phyloP scores from a whole-genome alignment of 495 filamentous ascomycete genomes.

The Apiosordaria backusii region DNA sequence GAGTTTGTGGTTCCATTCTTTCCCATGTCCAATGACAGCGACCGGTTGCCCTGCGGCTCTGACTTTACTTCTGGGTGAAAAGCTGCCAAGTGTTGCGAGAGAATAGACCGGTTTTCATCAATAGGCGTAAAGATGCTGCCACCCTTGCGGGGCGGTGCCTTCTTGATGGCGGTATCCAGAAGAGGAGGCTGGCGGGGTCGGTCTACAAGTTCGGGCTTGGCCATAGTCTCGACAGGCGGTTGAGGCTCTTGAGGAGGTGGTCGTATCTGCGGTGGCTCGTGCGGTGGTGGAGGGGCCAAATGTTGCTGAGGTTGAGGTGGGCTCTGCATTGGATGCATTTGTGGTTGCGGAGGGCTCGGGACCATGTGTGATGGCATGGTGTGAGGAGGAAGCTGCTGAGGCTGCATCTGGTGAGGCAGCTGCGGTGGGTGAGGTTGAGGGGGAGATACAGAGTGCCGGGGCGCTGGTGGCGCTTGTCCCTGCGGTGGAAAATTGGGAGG shows the following conservation, averaged over 20 bases:
- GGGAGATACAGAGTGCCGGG: constrained; percentile 43
- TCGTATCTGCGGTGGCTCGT: constrained; percentile 42
- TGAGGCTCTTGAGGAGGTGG: constrained; percentile 32
- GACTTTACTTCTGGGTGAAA: constrained; percentile 46
- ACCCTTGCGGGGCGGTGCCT: constrained; percentile 68
- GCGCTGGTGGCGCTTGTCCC: constrained; percentile 18
- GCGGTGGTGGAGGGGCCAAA: constrained; percentile 31
- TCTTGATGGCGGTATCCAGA: constrained; percentile 57
- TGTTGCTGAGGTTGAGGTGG: constrained; percentile 42
- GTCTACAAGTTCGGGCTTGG: constrained; percentile 42
- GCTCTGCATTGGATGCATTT: constrained; percentile 37
- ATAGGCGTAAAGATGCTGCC: constrained; percentile 97
- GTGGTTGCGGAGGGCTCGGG: constrained; percentile 36
- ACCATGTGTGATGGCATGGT: constrained; percentile 32
- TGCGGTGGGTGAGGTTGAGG: constrained; percentile 35
- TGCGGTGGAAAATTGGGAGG: constrained; percentile 56
- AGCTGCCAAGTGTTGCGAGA: constrained; percentile 77
- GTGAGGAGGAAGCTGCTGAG: constrained; percentile 36
- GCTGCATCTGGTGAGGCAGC: constrained; percentile 33
- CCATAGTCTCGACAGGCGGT: constrained; percentile 42
- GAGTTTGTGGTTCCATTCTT: constrained; percentile 43
- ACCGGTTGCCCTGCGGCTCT: constrained; percentile 57
- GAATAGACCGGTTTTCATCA: constrained; percentile 83
- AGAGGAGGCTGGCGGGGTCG: constrained; percentile 36
- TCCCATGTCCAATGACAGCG: constrained; percentile 38